A percentile compares a stretch with the other conserved stretches of the same genome.
Evolutionary conservation across 176 grass and related monocot genomes (phyloP).

Genomic region (Avena sativa): DNA sequence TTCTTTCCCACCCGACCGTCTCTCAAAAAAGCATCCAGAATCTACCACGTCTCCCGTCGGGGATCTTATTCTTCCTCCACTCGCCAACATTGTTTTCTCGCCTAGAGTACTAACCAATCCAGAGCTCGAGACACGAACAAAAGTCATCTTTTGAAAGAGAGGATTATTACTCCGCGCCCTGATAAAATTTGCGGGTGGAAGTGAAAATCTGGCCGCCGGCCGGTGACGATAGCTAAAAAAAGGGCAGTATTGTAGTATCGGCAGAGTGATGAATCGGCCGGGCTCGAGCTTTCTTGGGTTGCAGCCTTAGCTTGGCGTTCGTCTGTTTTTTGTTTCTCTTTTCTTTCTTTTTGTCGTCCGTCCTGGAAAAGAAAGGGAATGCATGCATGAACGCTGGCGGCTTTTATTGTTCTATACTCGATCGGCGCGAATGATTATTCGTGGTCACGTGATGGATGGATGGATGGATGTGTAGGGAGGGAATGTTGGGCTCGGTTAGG

Average conservation of each 20-base stretch:
- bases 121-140: background rate
- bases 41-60: slow-evolving; percentile 1
- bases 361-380: background rate
- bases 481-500: no score
- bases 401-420: background rate
- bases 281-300: no score
- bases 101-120: background rate
- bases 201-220: background rate
- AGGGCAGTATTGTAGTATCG: no score
- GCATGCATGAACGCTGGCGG: background rate
- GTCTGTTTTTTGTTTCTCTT: background rate
- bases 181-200: background rate
- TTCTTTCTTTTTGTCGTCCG: background rate
- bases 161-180: no score
- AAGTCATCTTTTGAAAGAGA: no score
- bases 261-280: no score
- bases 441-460: slow-evolving; percentile 42
- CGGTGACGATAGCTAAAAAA: no score
- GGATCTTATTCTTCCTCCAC: slow-evolving; percentile 45
- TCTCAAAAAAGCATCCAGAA: background rate
- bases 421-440: slow-evolving; percentile 46
- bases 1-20: background rate
- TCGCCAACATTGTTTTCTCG: background rate
- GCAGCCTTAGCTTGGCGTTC: background rate
- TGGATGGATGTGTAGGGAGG: no score